Conservation (phyloP, 352 stramenopile species). For the Phytophthora litchii region DNA sequence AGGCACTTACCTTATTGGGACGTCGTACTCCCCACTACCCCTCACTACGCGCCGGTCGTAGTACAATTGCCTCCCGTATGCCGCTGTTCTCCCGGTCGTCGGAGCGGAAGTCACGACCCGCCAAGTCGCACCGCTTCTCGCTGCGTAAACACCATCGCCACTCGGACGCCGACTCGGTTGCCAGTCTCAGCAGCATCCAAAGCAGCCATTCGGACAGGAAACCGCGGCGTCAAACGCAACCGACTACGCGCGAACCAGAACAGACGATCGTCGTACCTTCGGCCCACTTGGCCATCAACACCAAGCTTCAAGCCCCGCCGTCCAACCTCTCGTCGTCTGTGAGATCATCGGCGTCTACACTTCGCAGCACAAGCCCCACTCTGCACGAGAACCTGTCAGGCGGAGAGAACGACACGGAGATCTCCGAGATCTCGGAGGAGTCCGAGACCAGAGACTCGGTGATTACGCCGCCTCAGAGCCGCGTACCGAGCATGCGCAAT, state of each 20-base stretch:
- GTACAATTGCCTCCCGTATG: conserved; percentile 42
- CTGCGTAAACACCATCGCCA: conserved; percentile 58
- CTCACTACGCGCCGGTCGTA: conserved; percentile 16
- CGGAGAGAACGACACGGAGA: conserved; percentile 47
- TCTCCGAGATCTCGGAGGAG: conserved; percentile 37
- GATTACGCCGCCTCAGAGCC: conserved; percentile 21
- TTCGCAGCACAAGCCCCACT: conserved; percentile 42
- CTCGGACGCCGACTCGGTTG: conserved; percentile 21
- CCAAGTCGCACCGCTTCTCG: conserved; percentile 65
- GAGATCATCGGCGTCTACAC: conserved; percentile 55
- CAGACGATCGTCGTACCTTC: conserved; percentile 33
- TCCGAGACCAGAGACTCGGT: conserved; percentile 32
- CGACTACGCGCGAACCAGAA: conserved; percentile 20
- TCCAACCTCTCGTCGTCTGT: conserved; percentile 60
- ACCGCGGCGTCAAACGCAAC: conserved; percentile 27
- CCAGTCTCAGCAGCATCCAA: conserved; percentile 26
- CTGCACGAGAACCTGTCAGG: conserved; percentile 49
- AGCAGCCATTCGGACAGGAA: conserved; percentile 31
- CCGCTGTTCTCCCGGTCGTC: conserved; percentile 70
- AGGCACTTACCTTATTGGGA: conserved; percentile 3
- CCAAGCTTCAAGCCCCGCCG: conserved; percentile 33
- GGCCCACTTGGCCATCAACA: neutral
- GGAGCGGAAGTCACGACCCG: conserved; percentile 29
- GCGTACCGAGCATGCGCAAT: conserved; percentile 31
- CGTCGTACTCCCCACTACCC: neutral